phyloP scores from a whole-genome alignment of 345 rosid genomes.

The Aquilaria malaccensis region DNA sequence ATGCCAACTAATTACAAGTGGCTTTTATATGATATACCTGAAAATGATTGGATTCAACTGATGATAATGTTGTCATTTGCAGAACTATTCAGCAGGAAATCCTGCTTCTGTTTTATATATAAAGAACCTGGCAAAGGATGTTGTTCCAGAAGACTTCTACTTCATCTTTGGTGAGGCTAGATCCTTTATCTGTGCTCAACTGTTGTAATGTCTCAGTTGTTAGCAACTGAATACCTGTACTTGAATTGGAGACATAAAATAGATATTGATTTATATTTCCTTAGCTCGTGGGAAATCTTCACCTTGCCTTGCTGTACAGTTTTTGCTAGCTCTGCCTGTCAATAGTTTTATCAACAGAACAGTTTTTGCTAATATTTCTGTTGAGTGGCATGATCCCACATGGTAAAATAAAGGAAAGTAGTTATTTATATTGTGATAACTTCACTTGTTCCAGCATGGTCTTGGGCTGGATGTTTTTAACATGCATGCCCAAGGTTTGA shows the following conservation, averaged over 20 bases:
- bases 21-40: no score
- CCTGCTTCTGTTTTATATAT: conserved; percentile 77
- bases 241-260: neutral
- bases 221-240: neutral
- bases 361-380: no score
- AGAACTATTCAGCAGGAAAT: conserved; percentile 83
- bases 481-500: no score
- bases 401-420: no score
- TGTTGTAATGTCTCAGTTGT: neutral
- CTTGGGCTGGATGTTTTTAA: no score
- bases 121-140: conserved; percentile 90
- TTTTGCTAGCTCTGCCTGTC: neutral
- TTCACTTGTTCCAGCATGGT: no score
- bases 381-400: no score
- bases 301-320: neutral
- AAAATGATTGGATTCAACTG: no score
- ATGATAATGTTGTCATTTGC: conserved; percentile 23
- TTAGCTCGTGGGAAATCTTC: neutral
- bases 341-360: no score
- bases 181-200: neutral
- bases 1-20: no score
- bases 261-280: neutral
- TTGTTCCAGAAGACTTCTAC: conserved; percentile 67
- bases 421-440: no score
- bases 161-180: conserved; percentile 67